Percentiles rank a stretch among this genome's conserved stretches.
Conservation (phyloP, 148 eudicot species). For the Fagopyrum esculentum region DNA sequence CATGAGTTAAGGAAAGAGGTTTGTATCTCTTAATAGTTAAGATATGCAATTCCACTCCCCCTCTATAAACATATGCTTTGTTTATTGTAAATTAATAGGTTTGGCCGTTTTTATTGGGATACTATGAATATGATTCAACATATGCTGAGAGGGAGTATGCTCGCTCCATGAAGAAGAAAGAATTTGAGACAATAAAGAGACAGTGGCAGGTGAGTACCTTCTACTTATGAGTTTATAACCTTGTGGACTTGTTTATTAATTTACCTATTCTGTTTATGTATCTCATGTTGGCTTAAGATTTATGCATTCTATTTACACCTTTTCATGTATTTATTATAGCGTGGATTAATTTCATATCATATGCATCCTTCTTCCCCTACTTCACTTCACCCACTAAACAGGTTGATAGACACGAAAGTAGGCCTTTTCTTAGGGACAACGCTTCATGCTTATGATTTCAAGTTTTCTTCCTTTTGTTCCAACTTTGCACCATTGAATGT, state of each 20-base stretch:
- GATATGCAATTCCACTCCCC: neutral
- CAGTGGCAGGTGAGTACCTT: conserved; percentile 77
- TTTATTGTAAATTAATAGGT: conserved; percentile 34
- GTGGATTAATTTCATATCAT: neutral
- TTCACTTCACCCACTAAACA: neutral
- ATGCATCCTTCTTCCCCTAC: neutral
- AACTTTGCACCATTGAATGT: neutral
- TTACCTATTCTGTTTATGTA: neutral
- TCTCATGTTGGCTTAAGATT: neutral
- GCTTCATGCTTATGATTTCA: neutral
- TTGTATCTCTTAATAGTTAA: conserved; percentile 14
- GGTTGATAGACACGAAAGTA: neutral
- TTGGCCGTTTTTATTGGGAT: conserved; percentile 86
- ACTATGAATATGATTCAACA: conserved; percentile 70
- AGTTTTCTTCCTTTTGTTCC: neutral
- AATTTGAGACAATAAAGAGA: conserved; percentile 72
- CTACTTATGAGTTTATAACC: conserved; percentile 2
- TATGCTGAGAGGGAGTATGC: conserved; percentile 84
- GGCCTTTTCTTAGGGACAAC: neutral
- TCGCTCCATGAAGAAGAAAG: conserved; percentile 59
- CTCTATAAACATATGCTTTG: neutral
- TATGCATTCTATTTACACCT: neutral
- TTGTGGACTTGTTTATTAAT: neutral
- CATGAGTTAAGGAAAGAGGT: conserved; percentile 78
- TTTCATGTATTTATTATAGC: neutral